Conservation (phyloP, 495 filamentous ascomycete genomes). For the Penicillium ochrochloron region DNA sequence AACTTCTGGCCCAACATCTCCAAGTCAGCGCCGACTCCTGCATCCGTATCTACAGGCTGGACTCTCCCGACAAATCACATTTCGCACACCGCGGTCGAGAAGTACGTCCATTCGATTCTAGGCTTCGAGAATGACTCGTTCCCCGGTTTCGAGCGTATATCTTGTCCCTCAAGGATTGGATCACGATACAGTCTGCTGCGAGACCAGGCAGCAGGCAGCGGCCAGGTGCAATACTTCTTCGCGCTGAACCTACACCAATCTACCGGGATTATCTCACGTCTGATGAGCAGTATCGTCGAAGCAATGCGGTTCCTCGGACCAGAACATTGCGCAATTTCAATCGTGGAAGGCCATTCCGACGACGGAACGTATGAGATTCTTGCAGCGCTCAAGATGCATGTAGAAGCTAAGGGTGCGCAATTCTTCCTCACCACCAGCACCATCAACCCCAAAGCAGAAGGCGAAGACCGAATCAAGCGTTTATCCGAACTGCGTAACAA, state of each 20-base stretch:
- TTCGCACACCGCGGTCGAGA: background rate
- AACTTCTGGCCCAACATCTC: slow-evolving; percentile 12
- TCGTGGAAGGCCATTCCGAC: slow-evolving; percentile 50
- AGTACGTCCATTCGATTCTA: slow-evolving; percentile 16
- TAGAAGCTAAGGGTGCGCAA: slow-evolving; percentile 37
- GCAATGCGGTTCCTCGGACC: slow-evolving; percentile 54
- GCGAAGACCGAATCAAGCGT: slow-evolving; percentile 39
- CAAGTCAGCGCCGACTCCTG: background rate
- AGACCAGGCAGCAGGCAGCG: slow-evolving; percentile 2
- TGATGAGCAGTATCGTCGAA: slow-evolving; percentile 51
- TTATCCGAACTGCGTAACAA: slow-evolving; percentile 52
- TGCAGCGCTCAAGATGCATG: slow-evolving; percentile 30
- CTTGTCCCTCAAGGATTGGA: slow-evolving; percentile 16
- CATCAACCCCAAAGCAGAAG: slow-evolving; percentile 36
- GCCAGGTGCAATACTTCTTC: slow-evolving; percentile 48
- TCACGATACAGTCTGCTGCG: slow-evolving; percentile 32
- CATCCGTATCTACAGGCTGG: background rate
- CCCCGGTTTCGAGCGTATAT: background rate
- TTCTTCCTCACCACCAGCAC: slow-evolving; percentile 44
- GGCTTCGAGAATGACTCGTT: slow-evolving; percentile 12
- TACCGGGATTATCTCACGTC: slow-evolving; percentile 45
- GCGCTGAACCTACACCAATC: slow-evolving; percentile 53
- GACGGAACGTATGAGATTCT: slow-evolving; percentile 58
- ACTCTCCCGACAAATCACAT: slow-evolving; percentile 8
- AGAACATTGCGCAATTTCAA: slow-evolving; percentile 50